Evolutionary conservation across 2,329 filamentous ascomycete species (phyloP).

Genomic region (Alternaria novae-zelandiae): DNA sequence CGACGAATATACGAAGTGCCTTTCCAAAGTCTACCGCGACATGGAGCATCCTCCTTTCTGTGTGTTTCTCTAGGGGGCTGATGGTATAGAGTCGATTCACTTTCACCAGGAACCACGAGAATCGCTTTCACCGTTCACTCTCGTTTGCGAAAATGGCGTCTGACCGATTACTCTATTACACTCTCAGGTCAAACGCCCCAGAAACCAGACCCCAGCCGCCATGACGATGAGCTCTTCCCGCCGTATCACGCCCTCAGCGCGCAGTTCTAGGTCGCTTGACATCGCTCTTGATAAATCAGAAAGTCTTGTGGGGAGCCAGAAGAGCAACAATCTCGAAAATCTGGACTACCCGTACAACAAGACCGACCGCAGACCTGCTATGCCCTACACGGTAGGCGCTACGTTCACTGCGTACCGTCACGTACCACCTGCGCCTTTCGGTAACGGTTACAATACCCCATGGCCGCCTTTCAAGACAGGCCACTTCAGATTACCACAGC

Average conservation of each 20-base stretch:
- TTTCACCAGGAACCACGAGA: not conserved
- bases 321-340: not conserved
- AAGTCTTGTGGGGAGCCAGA: not conserved
- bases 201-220: not conserved
- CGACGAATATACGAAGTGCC: too few species aligned
- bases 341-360: not conserved
- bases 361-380: not conserved
- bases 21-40: too few species aligned
- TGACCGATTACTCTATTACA: not conserved
- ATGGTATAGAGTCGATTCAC: not conserved
- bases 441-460: not conserved
- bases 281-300: not conserved
- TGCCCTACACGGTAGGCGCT: slow-evolving; percentile 2
- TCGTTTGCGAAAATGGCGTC: not conserved
- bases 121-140: not conserved
- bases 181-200: not conserved
- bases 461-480: not conserved
- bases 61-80: too few species aligned
- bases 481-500: not conserved
- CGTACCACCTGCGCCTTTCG: slow-evolving; percentile 5
- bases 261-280: not conserved
- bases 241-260: not conserved
- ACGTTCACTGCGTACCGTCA: slow-evolving; percentile 2
- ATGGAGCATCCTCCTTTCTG: too few species aligned
- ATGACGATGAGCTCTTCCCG: not conserved